phyloP scores from a whole-genome alignment of 306 rosid genomes.

The Inga laurina region DNA sequence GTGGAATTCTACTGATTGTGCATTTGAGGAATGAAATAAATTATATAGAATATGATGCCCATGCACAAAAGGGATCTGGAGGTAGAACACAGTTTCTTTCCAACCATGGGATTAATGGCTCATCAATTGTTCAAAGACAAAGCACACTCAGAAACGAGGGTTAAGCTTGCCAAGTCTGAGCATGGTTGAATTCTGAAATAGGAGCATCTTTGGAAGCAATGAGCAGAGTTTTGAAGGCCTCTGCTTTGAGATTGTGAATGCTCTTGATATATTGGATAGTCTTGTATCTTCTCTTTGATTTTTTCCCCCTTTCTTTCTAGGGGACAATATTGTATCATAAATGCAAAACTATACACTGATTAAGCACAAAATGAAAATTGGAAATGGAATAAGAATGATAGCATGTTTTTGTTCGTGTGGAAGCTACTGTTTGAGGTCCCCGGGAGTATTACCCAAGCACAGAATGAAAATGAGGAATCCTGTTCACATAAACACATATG shows the following conservation, averaged over 20 bases:
- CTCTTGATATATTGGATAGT: neutral
- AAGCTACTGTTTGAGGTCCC: neutral
- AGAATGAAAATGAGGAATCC: neutral
- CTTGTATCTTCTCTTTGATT: neutral
- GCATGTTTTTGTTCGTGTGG: neutral
- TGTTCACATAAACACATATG: neutral
- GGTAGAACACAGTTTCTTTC: too few relatives aligned
- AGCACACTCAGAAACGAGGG: neutral
- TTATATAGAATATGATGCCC: too few relatives aligned
- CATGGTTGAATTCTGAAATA: neutral
- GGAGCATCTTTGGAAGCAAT: neutral
- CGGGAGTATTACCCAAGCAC: too few relatives aligned
- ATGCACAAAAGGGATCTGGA: too few relatives aligned
- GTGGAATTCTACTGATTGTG: too few relatives aligned
- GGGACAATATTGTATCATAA: neutral
- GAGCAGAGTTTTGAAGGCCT: neutral
- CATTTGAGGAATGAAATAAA: too few relatives aligned
- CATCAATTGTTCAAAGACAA: too few relatives aligned
- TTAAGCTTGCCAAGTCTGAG: neutral
- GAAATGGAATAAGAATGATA: too few relatives aligned
- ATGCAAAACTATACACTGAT: neutral
- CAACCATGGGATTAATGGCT: too few relatives aligned
- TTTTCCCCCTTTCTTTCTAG: too few relatives aligned
- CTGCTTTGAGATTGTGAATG: neutral
- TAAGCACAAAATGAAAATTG: neutral